Evolutionary conservation across 2,329 filamentous ascomycete species (phyloP), one percentile per base, ranked within the genome.

Genomic region (Sporothrix protearum): DNA sequence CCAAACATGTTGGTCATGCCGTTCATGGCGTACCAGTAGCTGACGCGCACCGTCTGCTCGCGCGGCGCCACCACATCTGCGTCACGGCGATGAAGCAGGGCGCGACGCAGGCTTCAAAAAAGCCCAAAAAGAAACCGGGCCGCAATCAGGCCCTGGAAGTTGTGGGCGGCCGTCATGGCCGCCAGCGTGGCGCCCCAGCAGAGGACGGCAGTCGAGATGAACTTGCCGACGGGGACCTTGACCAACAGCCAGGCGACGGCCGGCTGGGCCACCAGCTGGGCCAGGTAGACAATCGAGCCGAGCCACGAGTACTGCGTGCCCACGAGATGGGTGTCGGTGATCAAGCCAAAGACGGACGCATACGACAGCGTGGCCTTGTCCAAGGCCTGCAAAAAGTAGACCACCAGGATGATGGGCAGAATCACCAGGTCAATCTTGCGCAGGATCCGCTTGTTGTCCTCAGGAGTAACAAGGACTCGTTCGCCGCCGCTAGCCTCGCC

Each of bases 1-100:
- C 86, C 86, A 33, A 86, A 80, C 82, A 88, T 86, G 76, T 85
- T 86, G 3, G 86, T 86, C 3, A 88, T 77, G 2, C 87, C 87
- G 70, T 89, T 87, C 84, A 88, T 89, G 25, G 83, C 84, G 75
- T 89, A 88, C 87, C 87, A 89, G 1, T 83, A 82, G 9, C 85
- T 84, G 14, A 86, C 85, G 2, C 87, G 80, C 67, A 86, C 77
- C 0, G 87, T 88, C 77, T 89, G 87, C 75, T 89, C 87, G 71
- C 83, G 68, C 87, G 82, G 55, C 85, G 82, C 81, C 86, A 90
- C 87, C 87, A 90, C 85, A 88, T 88, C 70, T 85, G 83, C 0
- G 86, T 87, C 45, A 88, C 85, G 22, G 85, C 85, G 19, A 88
- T 81, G 74, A 88, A 88, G 25, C 83, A 84, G 0, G 87, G 86